Base-by-base conservation (phyloP, 208 protist genomes). In the Trypanosoma melophagium region DNA sequence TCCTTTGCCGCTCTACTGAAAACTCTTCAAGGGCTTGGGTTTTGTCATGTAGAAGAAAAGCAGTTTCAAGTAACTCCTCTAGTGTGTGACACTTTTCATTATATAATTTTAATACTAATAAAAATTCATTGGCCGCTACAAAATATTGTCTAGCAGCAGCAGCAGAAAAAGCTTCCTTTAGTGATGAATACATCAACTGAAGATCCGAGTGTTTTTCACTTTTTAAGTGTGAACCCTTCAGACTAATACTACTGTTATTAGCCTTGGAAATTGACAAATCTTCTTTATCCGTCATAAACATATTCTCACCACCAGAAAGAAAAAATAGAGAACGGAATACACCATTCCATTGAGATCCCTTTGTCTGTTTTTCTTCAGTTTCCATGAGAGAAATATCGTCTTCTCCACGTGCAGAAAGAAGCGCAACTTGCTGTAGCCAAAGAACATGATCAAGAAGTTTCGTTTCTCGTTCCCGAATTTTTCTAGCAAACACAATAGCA, bases 81-180 rank as follows among this genome's bases (percentile, higher is more conserved):
- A 87, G 41, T 7, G 77, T 47, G 21, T 81, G 74, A 49, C 80
- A 83, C 60, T 91, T 91, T 5, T 75, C 74, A 42, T 78, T 67
- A 49, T 87, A 54, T 0, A 91, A 59, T 44, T 83, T 83, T 7
- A 84, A 49, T 13, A 85, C 76, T 22, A 91, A 63, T 16, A 79
- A 81, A 69, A 84, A 92, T 63, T 81, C 66, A 50, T 83, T 67
- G 13, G 77, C 80, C 7, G 83, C 73, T 13, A 83, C 28, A 66
- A 80, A 69, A 13, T 63, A 52, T 14, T 83, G 81, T 8, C 79
- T 69, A 13, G 59, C 60, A 12, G 60, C 62, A 0, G 71, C 80
- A 0, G 83, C 70, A 0, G 59, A 24, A 24, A 82, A 71, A 41
- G 79, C 85, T 12, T 67, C 71, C 2, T 55, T 44, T 10, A 90